Conservation (phyloP, 768 basidiomycete species). For the Tulasnella sp. region DNA sequence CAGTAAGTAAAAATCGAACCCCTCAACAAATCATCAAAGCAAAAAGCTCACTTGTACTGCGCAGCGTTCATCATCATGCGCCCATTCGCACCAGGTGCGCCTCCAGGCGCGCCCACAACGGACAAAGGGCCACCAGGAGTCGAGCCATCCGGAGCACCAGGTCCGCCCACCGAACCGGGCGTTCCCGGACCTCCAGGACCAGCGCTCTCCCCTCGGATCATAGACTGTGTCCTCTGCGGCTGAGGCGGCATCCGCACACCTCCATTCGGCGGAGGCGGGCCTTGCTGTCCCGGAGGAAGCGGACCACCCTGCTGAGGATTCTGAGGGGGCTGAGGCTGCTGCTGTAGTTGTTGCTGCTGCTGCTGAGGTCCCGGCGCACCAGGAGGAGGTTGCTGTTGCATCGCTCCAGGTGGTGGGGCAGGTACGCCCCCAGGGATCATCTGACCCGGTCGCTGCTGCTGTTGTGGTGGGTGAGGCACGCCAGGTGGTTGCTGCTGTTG, state of each 20-base stretch:
- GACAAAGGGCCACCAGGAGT: background rate
- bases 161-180: background rate
- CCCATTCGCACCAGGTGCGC: conserved; percentile 5
- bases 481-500: background rate
- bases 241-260: conserved; percentile 12
- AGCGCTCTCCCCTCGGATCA: background rate
- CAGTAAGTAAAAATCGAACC: background rate
- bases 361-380: conserved; percentile 2
- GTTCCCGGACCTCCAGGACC: background rate
- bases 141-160: background rate
- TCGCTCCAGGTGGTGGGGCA: background rate
- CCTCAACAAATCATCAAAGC: background rate
- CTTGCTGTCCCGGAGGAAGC: background rate
- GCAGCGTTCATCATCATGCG: background rate
- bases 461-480: conserved; percentile 13
- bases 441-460: background rate
- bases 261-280: background rate
- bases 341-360: background rate
- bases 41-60: conserved; percentile 26
- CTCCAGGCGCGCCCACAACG: background rate
- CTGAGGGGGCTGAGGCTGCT: background rate
- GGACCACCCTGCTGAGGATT: conserved; percentile 1
- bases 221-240: background rate
- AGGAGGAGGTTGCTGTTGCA: background rate
- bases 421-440: conserved; percentile 5